A percentile compares a stretch with the other conserved stretches of the same genome.
Evolutionary conservation across 257 asterid genomes (phyloP).

Genomic region (Nicotiana tabacum): DNA sequence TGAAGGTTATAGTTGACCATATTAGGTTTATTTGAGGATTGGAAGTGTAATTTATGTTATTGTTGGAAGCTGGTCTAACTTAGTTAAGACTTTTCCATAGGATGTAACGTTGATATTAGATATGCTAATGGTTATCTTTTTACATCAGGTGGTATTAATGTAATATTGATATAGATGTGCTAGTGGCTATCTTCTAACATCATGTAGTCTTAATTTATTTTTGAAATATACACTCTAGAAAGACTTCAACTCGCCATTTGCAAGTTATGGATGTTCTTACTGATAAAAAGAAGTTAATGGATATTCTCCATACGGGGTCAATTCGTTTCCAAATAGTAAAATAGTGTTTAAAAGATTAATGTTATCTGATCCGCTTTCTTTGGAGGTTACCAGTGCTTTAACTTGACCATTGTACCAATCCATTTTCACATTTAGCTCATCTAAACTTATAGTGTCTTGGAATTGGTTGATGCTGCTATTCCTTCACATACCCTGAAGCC

Average conservation of each 20-base stretch:
- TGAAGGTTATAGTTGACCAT: background rate
- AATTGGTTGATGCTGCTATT: constrained; percentile 98
- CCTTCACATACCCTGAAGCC: constrained; percentile 66
- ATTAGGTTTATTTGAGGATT: background rate
- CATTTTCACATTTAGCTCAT: constrained; percentile 17
- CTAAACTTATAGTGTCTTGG: constrained; percentile 54
- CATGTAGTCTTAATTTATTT: background rate
- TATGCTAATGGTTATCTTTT: background rate
- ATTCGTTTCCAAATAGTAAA: background rate
- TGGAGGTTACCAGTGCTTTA: background rate
- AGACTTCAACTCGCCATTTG: background rate
- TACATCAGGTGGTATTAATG: background rate
- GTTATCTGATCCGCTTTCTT: background rate
- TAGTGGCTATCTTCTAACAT: background rate
- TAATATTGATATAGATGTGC: background rate
- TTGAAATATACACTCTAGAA: constrained; percentile 3
- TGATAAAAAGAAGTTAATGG: background rate
- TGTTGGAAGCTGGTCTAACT: background rate
- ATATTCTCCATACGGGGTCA: background rate
- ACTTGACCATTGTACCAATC: constrained; percentile 16
- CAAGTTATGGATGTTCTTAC: constrained; percentile 4
- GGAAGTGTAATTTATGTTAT: background rate
- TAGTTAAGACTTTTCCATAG: background rate
- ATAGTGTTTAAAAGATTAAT: background rate
- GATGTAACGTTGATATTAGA: background rate